Percentiles rank a stretch among this genome's conserved stretches.
Conservation (phyloP, 345 rosid genomes). For the Garcia nutans region DNA sequence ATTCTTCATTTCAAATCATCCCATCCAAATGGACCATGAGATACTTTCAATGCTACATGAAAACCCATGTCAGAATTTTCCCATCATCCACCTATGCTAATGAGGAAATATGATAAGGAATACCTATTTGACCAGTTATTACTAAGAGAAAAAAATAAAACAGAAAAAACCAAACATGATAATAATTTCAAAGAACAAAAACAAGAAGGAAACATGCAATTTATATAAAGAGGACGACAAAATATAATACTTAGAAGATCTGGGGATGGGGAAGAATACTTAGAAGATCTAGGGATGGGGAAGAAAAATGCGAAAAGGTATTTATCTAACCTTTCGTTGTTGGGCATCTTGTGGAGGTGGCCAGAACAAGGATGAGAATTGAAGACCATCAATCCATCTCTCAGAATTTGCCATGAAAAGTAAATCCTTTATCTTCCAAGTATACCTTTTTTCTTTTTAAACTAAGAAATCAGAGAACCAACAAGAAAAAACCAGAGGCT, state of each 20-base stretch:
- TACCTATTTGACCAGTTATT: background rate
- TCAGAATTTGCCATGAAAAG: slow-evolving; percentile 65
- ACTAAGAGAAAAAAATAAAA: background rate
- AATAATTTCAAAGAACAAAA: background rate
- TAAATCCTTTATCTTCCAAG: background rate
- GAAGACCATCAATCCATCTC: slow-evolving; percentile 95
- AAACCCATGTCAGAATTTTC: background rate
- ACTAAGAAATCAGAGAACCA: background rate
- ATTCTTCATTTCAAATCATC: no score
- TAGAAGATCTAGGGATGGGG: background rate
- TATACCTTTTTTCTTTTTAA: background rate
- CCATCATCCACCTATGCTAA: background rate
- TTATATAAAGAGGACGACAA: background rate
- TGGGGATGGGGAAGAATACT: background rate
- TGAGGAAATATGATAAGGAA: background rate
- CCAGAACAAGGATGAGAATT: slow-evolving; percentile 80
- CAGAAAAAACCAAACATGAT: background rate
- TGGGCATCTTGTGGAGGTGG: slow-evolving; percentile 77
- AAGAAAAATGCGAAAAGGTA: background rate
- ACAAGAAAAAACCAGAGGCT: background rate
- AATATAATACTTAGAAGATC: background rate
- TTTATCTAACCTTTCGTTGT: slow-evolving; percentile 62
- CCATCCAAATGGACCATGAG: background rate
- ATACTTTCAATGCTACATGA: background rate
- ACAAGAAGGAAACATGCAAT: background rate